phyloP scores from a whole-genome alignment of 169 alveolate species.

The Plasmodium malariae region DNA sequence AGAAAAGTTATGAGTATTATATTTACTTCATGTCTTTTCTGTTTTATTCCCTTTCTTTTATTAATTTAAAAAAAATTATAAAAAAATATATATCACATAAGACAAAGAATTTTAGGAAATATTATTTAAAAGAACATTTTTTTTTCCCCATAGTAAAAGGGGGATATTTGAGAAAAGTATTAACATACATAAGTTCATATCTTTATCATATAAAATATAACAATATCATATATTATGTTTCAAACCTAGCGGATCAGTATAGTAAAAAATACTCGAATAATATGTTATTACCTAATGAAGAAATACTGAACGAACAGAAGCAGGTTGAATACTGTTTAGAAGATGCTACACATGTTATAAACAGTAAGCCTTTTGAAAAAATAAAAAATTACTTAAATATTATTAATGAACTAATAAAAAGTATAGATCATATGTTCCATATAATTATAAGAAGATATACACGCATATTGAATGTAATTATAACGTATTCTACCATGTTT shows the following conservation, averaged over 20 bases:
- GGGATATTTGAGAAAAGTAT: background rate
- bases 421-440: background rate
- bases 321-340: background rate
- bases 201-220: background rate
- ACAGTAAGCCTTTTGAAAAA: background rate
- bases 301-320: no score
- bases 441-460: background rate
- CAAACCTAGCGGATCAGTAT: background rate
- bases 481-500: background rate
- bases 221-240: background rate
- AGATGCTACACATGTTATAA: background rate
- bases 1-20: background rate
- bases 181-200: background rate
- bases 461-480: background rate
- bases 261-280: no score
- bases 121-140: background rate
- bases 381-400: background rate
- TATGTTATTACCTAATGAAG: no score
- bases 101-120: background rate
- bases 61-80: background rate
- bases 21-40: background rate
- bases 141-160: constrained; percentile 15
- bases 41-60: background rate
- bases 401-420: background rate
- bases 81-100: background rate